Base-by-base conservation (phyloP, 1,284 basidiomycete genomes). In the Boletus subluridellus region DNA sequence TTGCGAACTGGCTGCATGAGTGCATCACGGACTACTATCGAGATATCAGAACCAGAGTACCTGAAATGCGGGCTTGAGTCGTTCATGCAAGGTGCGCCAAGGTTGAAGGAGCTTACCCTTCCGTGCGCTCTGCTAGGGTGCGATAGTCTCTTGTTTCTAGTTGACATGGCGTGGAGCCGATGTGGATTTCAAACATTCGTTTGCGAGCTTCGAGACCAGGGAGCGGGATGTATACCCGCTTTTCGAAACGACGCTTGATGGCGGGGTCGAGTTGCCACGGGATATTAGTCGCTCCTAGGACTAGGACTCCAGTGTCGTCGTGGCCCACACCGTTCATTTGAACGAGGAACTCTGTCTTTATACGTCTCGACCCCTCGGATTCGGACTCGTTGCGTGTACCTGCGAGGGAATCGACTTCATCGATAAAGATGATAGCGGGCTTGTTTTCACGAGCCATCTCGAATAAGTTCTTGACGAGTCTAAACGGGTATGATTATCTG, bases 241-340 rank as follows among this genome's bases (percentile, higher is more conserved):
- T 98, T 76, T 98, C 95, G 66, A 98, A 98, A 89, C 87, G 86
- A 72, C 96, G 90, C 76, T 99, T 98, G 78, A 99, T 99, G 52
- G 96, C 96, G 62, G 94, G 90, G 74, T 99, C 97, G 48, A 99
- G 82, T 69, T 95, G 92, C 94, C 95, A 97, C 4, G 95, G 94
- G 56, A 99, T 98, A 70, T 99, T 99, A 12, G 97, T 99, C 10
- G 96, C 96, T 49, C 95, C 96, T n/a, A 99, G 82, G 6, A 99
- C 95, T n/a, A 99, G 82, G 0, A 99, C 94, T 12, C 97, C 97
- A 0, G 91, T 93, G 73, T 97, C 95, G 66, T 98, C 96, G 70
- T 98, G 94, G 0, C 97, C 96, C 3, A 99, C 97, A 54, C 96
- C 96, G 66, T 99, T 95, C 93, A 99, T 99, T 74, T 98, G 94